Base-by-base conservation (phyloP, 2,329 filamentous ascomycete species). In the Fusarium vanettenii region DNA sequence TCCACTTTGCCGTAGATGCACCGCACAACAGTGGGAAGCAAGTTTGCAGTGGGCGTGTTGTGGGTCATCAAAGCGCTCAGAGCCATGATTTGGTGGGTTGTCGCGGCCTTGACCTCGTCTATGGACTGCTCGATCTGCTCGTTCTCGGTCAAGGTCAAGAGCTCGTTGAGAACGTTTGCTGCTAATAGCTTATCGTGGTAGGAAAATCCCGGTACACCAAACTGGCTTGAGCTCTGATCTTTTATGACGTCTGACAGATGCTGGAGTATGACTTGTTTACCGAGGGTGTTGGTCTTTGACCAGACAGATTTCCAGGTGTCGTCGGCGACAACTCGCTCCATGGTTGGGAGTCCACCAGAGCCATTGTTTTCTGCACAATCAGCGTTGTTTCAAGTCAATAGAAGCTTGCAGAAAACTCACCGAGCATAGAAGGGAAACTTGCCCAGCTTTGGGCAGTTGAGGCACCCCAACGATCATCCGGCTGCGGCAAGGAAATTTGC, bases 1-100 rank as follows among this genome's bases (percentile, higher is more conserved):
- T 67, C 64, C 0, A 70, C 29, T 6, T 72, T 72, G 2, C 64
- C 56, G 6, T 71, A 72, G n/a, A 72, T 72, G 8, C 52, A 71
- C 20, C 64, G 41, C 1, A 72, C 60, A 5, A 65, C 31, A 0
- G 48, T 71, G 20, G 63, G 56, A n/a, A 67, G 27, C 0, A 68
- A 55, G 18, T 25, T 71, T 14, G 35, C 45, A 5, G 50, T 50
- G 6, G 67, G 67, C 2, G 60, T 64, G 8, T 71, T 60, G 8
- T 70, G 48, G 1, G 29, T 60, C 70, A 68, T 70, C 25, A 72
- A 22, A 1, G 70, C 67, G 29, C 35, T 56, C 6, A 68, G 25
- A 0, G 56, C 52, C 63, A 71, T 72, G 16, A 72, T 61, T 35
- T 67, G 45, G 25, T 72, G 70, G 2, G 64, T 60, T 18, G 67